These are phyloP conservation scores for Craspedostauros australis DNA, from an alignment of 108 stramenopile genomes.

Conservation along the genomic window DNA sequence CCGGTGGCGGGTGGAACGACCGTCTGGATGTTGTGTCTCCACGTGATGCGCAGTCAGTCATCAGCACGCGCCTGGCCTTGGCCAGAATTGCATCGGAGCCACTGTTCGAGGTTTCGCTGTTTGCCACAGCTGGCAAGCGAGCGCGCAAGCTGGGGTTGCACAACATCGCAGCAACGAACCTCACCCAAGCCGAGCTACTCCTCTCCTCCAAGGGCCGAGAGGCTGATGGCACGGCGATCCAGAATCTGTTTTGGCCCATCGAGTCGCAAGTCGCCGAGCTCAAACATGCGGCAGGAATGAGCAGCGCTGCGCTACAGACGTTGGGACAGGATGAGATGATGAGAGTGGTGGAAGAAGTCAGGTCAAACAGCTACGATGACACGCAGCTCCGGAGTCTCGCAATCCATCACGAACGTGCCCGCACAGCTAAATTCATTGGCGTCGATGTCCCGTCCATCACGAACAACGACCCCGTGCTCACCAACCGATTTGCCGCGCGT, in stretches of 20 bases:
- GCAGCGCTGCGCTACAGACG: constrained; percentile 55
- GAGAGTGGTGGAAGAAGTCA: constrained; percentile 4
- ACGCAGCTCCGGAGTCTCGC: constrained; percentile 13
- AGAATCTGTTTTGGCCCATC: constrained; percentile 28
- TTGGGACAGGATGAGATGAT: constrained; percentile 44
- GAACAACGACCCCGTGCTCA: constrained; percentile 4
- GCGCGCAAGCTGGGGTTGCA: constrained; percentile 57
- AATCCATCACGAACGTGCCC: constrained; percentile 5
- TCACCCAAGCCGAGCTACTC: constrained; percentile 59
- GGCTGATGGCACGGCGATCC: constrained; percentile 10
- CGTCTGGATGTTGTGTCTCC: constrained; percentile 30
- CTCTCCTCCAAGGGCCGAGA: constrained; percentile 12
- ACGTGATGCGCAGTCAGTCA: constrained; percentile 27
- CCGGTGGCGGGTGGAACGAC: constrained; percentile 42
- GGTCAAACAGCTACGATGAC: no score
- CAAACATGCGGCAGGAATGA: constrained; percentile 55
- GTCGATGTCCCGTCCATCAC: neutral
- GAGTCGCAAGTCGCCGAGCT: constrained; percentile 75
- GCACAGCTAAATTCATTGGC: neutral
- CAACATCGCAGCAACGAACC: constrained; percentile 54
- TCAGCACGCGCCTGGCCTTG: constrained; percentile 62
- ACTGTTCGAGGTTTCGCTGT: constrained; percentile 58
- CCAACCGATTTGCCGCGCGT: constrained; percentile 36
- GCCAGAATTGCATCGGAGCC: constrained; percentile 51
- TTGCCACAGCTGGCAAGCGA: constrained; percentile 56